phyloP scores from a whole-genome alignment of 257 asterid species.

The Striga asiatica region DNA sequence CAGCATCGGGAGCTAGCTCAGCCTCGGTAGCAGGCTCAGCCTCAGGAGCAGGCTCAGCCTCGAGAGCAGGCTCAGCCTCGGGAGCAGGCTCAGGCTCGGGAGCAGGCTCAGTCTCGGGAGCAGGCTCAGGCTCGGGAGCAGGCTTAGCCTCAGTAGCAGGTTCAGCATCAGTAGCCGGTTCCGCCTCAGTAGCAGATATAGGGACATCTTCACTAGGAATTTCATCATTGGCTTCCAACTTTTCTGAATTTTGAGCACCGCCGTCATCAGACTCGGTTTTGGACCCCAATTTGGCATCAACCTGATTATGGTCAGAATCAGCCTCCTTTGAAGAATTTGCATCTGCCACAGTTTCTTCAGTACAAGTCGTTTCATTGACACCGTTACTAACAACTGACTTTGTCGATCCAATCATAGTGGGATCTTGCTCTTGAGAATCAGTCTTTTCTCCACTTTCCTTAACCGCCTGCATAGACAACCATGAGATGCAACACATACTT shows the following conservation, averaged over 20 bases:
- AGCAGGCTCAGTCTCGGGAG: too few relatives aligned
- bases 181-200: too few relatives aligned
- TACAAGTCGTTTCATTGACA: conserved; percentile 27
- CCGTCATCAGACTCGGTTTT: conserved; percentile 37
- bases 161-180: conserved; percentile 24
- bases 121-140: too few relatives aligned
- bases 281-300: conserved; percentile 30
- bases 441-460: conserved; percentile 35
- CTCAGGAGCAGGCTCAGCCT: too few relatives aligned
- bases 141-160: too few relatives aligned
- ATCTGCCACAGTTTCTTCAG: conserved; percentile 22
- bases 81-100: too few relatives aligned
- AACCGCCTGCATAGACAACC: conserved; percentile 41
- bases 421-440: conserved; percentile 25
- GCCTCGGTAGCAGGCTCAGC: too few relatives aligned
- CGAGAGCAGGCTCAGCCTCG: too few relatives aligned
- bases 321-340: conserved; percentile 25
- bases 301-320: conserved; percentile 24
- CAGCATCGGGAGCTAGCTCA: too few relatives aligned
- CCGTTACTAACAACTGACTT: conserved; percentile 40
- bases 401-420: conserved; percentile 28
- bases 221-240: conserved; percentile 28
- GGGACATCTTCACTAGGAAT: too few relatives aligned
- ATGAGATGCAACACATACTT: conserved; percentile 8
- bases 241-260: conserved; percentile 24